Evolutionary conservation across 495 filamentous ascomycete species (phyloP), one percentile per base, ranked within the genome.

Genomic region (Lasiosphaeris hirsuta): DNA sequence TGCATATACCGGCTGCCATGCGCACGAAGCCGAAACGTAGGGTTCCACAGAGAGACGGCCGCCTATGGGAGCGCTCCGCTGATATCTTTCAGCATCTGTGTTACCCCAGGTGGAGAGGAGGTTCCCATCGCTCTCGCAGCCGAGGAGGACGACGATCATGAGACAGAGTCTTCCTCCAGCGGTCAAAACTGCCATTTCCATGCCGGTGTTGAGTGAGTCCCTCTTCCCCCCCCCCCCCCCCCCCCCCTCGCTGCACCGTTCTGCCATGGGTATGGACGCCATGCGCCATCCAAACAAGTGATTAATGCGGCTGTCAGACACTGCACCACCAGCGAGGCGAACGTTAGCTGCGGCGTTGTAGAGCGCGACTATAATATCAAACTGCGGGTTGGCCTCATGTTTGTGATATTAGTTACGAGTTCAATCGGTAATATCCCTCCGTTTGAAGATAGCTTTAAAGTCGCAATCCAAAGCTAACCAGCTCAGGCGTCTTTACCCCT

Each of bases 111-210:
- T 41, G 80, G 78, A 23, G 71, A 76, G 7, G 60, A 61, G 17
- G 54, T 62, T 7, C 54, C 52, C 9, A 54, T 60, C 15, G 17
- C 44, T 13, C 36, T 57, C 5, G 73, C 70, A 3, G 64, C 70
- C 9, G 63, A 77, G 1, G 52, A 51, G 10, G 58, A 62, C 8
- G 38, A 50, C 2, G 51, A 58, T 8, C 43, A 58, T 23, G 54
- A 59, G 48, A 55, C 15, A 17, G 51, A 59, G 18, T 38, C 54
- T n/a, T 35, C 51, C 33, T 10, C 30, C 18, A 56, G 41, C 15
- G 63, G 58, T 4, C 58, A 62, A 52, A 77, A 78, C 49, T 87
- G 83, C 60, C 84, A 87, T 60, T 86, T 84, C 66, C 83, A 88
- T 58, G 83, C 83, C n/a, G 84, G 83, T 6, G 78, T 87, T 15